These are phyloP conservation scores for Heliosperma pusillum DNA, from an alignment of 148 eudicot genomes.

Conservation along the genomic window DNA sequence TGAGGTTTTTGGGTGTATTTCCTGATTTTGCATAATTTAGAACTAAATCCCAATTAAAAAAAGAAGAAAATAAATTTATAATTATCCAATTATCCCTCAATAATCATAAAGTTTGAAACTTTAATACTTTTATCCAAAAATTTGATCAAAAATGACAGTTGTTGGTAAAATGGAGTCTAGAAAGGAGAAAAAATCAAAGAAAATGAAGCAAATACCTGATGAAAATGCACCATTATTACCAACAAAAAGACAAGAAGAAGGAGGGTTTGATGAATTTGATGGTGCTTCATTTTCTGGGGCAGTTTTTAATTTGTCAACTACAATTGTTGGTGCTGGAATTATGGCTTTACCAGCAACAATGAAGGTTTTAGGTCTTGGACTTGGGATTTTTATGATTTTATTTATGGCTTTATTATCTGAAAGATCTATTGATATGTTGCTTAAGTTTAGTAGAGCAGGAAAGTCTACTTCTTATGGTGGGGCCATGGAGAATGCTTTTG, in stretches of 20 bases:
- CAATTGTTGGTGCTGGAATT: slow-evolving; percentile 78
- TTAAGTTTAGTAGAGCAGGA: slow-evolving; percentile 50
- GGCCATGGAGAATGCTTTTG: slow-evolving; percentile 61
- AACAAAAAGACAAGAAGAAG: slow-evolving; percentile 31
- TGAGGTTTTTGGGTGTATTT: not conserved
- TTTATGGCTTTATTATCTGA: slow-evolving; percentile 57
- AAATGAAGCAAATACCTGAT: slow-evolving; percentile 31
- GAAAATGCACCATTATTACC: slow-evolving; percentile 47
- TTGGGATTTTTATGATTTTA: slow-evolving; percentile 46
- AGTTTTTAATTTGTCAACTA: slow-evolving; percentile 66
- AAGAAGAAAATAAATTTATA: too few relatives aligned
- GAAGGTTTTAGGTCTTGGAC: slow-evolving; percentile 61
- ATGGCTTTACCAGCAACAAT: slow-evolving; percentile 83
- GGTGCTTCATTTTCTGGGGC: slow-evolving; percentile 68
- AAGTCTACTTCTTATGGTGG: slow-evolving; percentile 51
- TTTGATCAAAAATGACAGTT: slow-evolving; percentile 17
- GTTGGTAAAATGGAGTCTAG: slow-evolving; percentile 20
- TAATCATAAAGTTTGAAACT: slow-evolving; percentile 6
- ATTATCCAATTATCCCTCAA: not conserved
- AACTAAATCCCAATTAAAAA: not conserved
- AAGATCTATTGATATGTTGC: slow-evolving; percentile 46
- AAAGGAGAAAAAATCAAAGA: slow-evolving; percentile 30
- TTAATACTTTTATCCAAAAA: not conserved
- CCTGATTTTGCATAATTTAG: not conserved
- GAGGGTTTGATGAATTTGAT: slow-evolving; percentile 43